phyloP scores from a whole-genome alignment of 2,329 filamentous ascomycete species.

The Didymella arachidicola region DNA sequence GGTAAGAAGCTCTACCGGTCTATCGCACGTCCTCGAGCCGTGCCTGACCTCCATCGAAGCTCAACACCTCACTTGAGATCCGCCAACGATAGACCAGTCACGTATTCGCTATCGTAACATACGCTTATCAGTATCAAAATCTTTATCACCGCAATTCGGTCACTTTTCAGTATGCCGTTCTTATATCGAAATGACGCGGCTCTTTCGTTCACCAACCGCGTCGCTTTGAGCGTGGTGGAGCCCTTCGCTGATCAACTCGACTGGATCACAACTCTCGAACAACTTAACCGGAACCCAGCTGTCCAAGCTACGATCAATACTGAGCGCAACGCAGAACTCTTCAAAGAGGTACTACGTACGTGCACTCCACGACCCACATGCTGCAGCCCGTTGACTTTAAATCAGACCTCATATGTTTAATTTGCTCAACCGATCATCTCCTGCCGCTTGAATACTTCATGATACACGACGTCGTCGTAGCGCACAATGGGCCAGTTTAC shows the following conservation, averaged over 20 bases:
- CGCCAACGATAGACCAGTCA: neutral
- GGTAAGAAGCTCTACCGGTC: neutral
- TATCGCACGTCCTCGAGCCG: neutral
- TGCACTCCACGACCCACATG: neutral
- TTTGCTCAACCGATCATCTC: neutral
- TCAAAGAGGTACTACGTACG: slow-evolving; percentile 3
- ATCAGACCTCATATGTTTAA: neutral
- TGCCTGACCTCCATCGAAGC: neutral
- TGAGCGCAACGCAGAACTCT: neutral
- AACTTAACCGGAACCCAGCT: neutral
- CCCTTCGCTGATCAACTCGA: neutral
- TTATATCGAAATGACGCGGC: neutral
- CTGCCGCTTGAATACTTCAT: neutral
- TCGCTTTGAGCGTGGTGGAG: neutral
- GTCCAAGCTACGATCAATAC: neutral
- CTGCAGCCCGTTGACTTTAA: neutral
- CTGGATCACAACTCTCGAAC: neutral
- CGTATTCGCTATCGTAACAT: neutral
- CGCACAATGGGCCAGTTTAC: neutral
- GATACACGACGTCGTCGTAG: neutral
- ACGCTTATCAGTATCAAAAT: neutral
- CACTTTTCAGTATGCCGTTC: slow-evolving; percentile 1
- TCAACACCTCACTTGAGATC: neutral
- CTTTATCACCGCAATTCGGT: neutral
- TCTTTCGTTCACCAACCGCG: neutral